Evolutionary conservation across 345 rosid species (phyloP).

Genomic region (Aurinia saxatilis): DNA sequence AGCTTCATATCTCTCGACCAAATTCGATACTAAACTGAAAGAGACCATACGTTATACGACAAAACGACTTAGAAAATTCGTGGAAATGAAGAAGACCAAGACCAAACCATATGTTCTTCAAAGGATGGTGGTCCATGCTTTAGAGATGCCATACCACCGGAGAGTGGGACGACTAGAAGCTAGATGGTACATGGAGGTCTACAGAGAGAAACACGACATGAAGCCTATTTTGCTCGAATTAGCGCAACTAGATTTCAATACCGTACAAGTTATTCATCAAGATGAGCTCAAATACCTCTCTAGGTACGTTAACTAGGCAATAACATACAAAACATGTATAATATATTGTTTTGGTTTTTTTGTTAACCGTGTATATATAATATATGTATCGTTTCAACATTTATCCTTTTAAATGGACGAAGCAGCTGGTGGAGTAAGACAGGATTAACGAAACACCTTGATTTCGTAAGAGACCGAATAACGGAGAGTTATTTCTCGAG

Average conservation of each 20-base stretch:
- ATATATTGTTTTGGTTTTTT: too few relatives aligned
- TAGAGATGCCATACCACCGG: slow-evolving; percentile 35
- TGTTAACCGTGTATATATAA: too few relatives aligned
- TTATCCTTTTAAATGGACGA: too few relatives aligned
- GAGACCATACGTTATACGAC: slow-evolving; percentile 19
- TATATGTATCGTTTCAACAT: too few relatives aligned
- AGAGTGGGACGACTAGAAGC: slow-evolving; percentile 33
- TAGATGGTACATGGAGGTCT: slow-evolving; percentile 31
- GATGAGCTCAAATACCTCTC: slow-evolving; percentile 29
- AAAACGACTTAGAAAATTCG: slow-evolving; percentile 20
- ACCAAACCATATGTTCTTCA: slow-evolving; percentile 11
- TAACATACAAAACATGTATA: too few relatives aligned
- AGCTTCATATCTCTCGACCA: slow-evolving; percentile 26
- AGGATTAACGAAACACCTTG: slow-evolving; percentile 12
- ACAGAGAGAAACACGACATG: slow-evolving; percentile 9
- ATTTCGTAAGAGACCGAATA: slow-evolving; percentile 22
- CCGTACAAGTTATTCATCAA: slow-evolving; percentile 28
- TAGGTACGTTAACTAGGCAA: slow-evolving; percentile 21
- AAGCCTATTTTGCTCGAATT: slow-evolving; percentile 26
- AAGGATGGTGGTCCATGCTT: slow-evolving; percentile 24
- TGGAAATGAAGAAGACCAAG: not conserved
- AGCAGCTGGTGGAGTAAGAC: slow-evolving; percentile 39
- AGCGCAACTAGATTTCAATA: slow-evolving; percentile 32
- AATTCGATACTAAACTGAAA: slow-evolving; percentile 22
- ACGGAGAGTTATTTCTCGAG: slow-evolving; percentile 25